These are phyloP conservation scores for Spinellus fusiger DNA, from an alignment of 192 early-diverging fungal genomes.

Conservation along the genomic window DNA sequence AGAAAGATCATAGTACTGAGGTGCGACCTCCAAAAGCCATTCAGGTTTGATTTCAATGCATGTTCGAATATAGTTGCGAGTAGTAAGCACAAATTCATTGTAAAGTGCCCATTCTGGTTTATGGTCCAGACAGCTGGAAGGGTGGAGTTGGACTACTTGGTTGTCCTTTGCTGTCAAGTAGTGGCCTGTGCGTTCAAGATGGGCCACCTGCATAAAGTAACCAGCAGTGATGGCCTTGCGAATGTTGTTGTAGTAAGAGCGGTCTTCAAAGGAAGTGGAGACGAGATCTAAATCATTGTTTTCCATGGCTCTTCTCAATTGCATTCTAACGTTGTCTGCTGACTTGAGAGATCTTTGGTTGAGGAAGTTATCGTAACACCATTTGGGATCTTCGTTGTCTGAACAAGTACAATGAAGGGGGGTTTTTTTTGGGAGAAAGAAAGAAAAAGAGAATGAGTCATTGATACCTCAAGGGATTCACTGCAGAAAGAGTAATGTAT, in stretches of 20 bases:
- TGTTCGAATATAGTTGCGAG: constrained; percentile 94
- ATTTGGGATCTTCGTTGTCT: constrained; percentile 65
- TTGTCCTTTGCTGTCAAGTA: constrained; percentile 98
- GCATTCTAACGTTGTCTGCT: constrained; percentile 88
- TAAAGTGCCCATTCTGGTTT: constrained; percentile 99
- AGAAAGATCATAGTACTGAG: constrained; percentile 85
- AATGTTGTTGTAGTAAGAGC: constrained; percentile 80
- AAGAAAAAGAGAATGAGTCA: background rate
- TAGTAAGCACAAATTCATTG: constrained; percentile 98
- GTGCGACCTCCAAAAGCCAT: constrained; percentile 79
- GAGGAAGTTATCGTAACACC: constrained; percentile 93
- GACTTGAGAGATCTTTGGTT: constrained; percentile 83
- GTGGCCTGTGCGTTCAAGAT: constrained; percentile 79
- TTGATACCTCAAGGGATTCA: too few relatives aligned
- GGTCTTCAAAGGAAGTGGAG: constrained; percentile 66
- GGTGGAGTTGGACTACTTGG: constrained; percentile 90
- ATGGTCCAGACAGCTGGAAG: constrained; percentile 79
- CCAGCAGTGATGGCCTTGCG: constrained; percentile 85
- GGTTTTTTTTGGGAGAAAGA: background rate
- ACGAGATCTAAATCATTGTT: constrained; percentile 61
- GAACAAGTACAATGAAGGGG: background rate
- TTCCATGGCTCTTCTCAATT: constrained; percentile 81
- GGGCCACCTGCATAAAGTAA: constrained; percentile 99
- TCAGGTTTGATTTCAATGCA: constrained; percentile 84
- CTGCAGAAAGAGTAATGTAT: too few relatives aligned